These are phyloP conservation scores for Saccharomyces hybrid DNA, from an alignment of 1,139 yeast genomes.

Conservation along the genomic window DNA sequence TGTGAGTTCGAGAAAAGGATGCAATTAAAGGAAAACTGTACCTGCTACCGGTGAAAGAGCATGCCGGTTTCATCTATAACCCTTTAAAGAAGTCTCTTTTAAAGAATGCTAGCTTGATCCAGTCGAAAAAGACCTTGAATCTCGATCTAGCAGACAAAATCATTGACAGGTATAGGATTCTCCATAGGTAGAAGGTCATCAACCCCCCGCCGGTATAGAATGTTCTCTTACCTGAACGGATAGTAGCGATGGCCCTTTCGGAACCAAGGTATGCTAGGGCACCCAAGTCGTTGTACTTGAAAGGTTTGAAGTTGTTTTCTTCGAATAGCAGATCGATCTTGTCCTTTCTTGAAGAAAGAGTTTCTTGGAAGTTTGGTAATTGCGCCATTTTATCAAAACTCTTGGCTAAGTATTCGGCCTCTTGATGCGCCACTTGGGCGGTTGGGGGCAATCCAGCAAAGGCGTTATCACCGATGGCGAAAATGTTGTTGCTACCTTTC, in stretches of 20 bases:
- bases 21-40: neutral
- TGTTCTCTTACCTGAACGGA: conserved; percentile 83
- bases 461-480: conserved; percentile 92
- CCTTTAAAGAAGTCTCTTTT: conserved; percentile 69
- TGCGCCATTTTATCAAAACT: conserved; percentile 69
- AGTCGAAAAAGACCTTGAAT: conserved; percentile 76
- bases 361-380: conserved; percentile 53
- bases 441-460: conserved; percentile 86
- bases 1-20: neutral
- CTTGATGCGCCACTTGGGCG: conserved; percentile 96
- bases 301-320: conserved; percentile 47
- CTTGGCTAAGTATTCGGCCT: conserved; percentile 75
- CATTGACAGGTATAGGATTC: conserved; percentile 87
- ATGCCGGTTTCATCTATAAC: conserved; percentile 19
- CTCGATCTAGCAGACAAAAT: conserved; percentile 83
- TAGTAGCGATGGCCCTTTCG: conserved; percentile 91
- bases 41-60: neutral
- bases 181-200: conserved; percentile 86
- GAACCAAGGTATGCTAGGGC: conserved; percentile 79
- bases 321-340: conserved; percentile 37
- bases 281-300: conserved; percentile 64
- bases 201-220: conserved; percentile 84
- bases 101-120: conserved; percentile 80
- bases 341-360: conserved; percentile 31
- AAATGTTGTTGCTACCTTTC: conserved; percentile 74